Evolutionary conservation across 1,284 basidiomycete genomes (phyloP), one percentile per base, ranked within the genome.

Genomic region (Phlebopus sp.): DNA sequence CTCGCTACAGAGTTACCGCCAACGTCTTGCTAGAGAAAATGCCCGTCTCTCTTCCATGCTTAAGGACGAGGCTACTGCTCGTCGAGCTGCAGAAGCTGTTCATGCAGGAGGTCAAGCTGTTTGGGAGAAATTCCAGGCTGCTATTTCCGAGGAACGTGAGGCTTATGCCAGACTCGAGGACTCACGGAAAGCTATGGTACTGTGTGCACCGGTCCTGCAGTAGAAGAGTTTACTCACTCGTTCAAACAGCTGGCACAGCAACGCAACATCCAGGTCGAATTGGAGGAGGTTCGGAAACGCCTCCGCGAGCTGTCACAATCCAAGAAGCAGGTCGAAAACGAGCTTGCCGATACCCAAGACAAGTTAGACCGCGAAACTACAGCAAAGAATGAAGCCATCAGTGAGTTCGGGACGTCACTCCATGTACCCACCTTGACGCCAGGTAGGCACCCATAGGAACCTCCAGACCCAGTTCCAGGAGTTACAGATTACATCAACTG

Each of bases 121-220:
- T 72, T 86, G 82, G 83, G 70, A 72, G 39, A 83, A 82, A 55
- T 86, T 84, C 74, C 80, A 84, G 65, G 73, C 71, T 46, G 78
- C 81, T 0, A 81, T 85, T 31, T 53, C 71, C 1, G 73, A 78
- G 38, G 83, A 86, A 59, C 75, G 81, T 13, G 77, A 80, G 44
- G 83, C 75, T 52, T 84, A 84, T 55, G 58, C 72, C 35, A 75
- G 82, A 31, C 63, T 86, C 10, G 86, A 88, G 55, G 84, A 86
- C 55, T 85, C 84, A n/a, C 74, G 81, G 35, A 85, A 82, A 58
- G 82, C 85, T 43, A 60, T 89, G 57, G 86, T 86, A 62, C 47
- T 66, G 15, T 7, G 32, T 30, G 14, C 4, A 1, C 48, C 14
- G 37, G 35, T 32, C 15, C 17, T 6, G 15, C 32, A 15, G 3